phyloP scores from a whole-genome alignment of 345 rosid genomes.

The Salix exigua region DNA sequence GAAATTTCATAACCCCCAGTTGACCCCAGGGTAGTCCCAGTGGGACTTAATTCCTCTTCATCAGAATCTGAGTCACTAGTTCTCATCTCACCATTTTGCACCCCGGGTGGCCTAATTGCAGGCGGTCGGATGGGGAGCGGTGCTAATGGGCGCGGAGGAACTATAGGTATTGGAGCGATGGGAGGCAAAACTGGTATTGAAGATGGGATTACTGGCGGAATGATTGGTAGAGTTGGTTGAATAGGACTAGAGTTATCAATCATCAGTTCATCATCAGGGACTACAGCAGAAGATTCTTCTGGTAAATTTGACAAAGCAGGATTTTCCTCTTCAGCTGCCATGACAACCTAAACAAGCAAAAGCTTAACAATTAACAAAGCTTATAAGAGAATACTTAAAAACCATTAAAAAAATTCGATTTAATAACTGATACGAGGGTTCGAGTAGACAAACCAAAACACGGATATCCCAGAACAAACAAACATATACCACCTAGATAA shows the following conservation, averaged over 20 bases:
- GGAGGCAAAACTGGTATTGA: conserved; percentile 37
- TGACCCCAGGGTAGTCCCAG: conserved; percentile 26
- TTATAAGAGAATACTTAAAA: not conserved
- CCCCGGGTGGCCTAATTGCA: conserved; percentile 43
- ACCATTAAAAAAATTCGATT: not conserved
- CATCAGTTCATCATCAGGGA: conserved; percentile 27
- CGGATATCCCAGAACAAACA: not conserved
- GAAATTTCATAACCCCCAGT: conserved; percentile 50
- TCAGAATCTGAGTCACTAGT: conserved; percentile 58
- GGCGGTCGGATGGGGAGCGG: conserved; percentile 51
- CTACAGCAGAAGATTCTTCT: conserved; percentile 34
- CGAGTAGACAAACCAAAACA: not conserved
- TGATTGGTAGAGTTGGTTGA: conserved; percentile 34
- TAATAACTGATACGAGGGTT: not conserved
- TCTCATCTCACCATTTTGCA: conserved; percentile 58
- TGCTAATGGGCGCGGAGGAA: conserved; percentile 51
- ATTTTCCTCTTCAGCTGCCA: conserved; percentile 66
- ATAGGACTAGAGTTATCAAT: conserved; percentile 27
- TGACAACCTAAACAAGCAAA: conserved; percentile 24
- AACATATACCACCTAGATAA: not conserved
- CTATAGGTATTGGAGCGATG: conserved; percentile 54
- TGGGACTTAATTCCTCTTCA: conserved; percentile 34
- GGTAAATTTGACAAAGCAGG: conserved; percentile 25
- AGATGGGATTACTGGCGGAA: conserved; percentile 34
- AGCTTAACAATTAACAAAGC: not conserved